Conservation (phyloP, 768 basidiomycete species). For the Suillus decipiens region DNA sequence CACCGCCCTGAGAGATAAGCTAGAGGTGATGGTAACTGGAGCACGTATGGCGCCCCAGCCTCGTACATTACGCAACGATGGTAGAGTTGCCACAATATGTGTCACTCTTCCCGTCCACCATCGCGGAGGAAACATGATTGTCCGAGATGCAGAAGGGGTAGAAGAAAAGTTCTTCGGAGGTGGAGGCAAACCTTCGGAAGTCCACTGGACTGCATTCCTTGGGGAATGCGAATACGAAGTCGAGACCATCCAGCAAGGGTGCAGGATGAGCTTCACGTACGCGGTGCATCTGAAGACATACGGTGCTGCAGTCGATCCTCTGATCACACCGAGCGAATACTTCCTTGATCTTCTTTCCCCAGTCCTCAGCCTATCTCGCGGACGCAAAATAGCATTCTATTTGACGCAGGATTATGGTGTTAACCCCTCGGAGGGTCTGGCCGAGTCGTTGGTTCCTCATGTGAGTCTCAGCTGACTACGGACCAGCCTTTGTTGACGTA, state of each 20-base stretch:
- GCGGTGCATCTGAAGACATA: constrained; percentile 70
- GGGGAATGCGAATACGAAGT: constrained; percentile 77
- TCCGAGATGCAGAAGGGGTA: constrained; percentile 54
- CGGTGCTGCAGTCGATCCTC: constrained; percentile 61
- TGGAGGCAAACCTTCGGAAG: constrained; percentile 61
- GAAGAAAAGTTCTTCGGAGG: constrained; percentile 66
- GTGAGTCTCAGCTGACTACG: constrained; percentile 43
- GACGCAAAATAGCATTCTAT: constrained; percentile 73
- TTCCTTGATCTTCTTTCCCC: constrained; percentile 74
- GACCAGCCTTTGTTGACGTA: neutral
- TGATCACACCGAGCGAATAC: constrained; percentile 72
- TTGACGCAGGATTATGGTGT: constrained; percentile 67
- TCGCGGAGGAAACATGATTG: constrained; percentile 64
- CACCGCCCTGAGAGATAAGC: constrained; percentile 62
- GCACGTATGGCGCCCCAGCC: constrained; percentile 59
- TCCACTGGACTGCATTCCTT: constrained; percentile 80
- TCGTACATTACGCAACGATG: constrained; percentile 57
- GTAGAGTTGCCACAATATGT: constrained; percentile 69
- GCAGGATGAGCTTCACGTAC: constrained; percentile 69
- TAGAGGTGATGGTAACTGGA: constrained; percentile 68
- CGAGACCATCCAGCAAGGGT: constrained; percentile 70
- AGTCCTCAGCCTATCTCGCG: constrained; percentile 70
- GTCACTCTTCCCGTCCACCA: constrained; percentile 76
- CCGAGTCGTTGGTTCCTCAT: constrained; percentile 68
- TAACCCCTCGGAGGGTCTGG: constrained; percentile 67